Conservation (phyloP, 768 basidiomycete genomes). For the Auriscalpium orientale region DNA sequence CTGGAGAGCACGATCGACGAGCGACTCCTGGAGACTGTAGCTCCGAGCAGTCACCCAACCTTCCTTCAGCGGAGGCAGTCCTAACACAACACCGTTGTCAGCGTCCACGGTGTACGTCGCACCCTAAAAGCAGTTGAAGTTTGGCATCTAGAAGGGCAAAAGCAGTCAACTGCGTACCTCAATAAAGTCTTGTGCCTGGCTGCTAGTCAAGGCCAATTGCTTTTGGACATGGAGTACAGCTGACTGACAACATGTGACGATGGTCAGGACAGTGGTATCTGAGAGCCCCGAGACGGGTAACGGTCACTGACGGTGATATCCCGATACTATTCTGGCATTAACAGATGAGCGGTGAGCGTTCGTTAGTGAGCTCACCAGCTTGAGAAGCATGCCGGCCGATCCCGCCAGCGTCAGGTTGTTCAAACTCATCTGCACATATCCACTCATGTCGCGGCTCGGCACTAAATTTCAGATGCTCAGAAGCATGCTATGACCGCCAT, state of each 20-base stretch:
- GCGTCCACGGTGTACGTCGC: constrained; percentile 13
- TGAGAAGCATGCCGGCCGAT: constrained; percentile 7
- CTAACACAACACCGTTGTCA: constrained; percentile 12
- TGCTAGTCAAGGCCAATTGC: constrained; percentile 10
- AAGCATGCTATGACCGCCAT: background rate
- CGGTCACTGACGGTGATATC: constrained; percentile 8
- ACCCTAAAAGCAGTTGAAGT: background rate
- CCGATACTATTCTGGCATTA: constrained; percentile 1
- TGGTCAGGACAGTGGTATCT: background rate
- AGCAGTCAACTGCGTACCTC: constrained; percentile 1
- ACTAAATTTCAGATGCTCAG: background rate
- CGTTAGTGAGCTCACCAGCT: constrained; percentile 3
- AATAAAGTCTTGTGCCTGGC: constrained; percentile 14
- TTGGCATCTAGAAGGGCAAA: background rate
- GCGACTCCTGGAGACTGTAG: constrained; percentile 11
- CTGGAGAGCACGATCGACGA: constrained; percentile 8
- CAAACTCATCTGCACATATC: constrained; percentile 7
- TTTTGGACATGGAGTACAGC: constrained; percentile 11
- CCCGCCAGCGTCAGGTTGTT: constrained; percentile 7
- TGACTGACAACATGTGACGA: constrained; percentile 4
- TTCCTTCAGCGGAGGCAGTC: constrained; percentile 7
- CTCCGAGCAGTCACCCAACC: constrained; percentile 12
- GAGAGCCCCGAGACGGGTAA: background rate
- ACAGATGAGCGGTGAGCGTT: no score
- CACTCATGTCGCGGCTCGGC: constrained; percentile 10